Base-by-base conservation (phyloP, 2,329 filamentous ascomycete species). In the Didymellaceae sp. region DNA sequence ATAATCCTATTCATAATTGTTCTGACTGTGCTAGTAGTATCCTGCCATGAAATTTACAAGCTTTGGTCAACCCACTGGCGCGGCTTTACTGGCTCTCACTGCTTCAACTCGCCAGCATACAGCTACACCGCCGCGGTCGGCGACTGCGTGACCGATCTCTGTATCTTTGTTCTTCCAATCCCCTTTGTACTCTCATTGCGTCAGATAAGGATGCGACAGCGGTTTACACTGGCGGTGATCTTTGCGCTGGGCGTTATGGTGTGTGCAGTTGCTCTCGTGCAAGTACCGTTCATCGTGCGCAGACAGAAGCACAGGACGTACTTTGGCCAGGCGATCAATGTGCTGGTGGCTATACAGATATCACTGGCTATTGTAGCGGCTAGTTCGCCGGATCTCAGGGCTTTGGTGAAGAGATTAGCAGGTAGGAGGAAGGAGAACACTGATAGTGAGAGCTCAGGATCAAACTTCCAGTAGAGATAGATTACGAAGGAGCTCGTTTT, bases 41-140 rank as follows among this genome's bases (percentile, higher is more conserved):
- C 54, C 28, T 68, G 65, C 54, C 25, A 43, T 5, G 52, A 55
- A n/a, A 67, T 68, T 20, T 31, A 48, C 31, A 62, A 56, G 34
- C 58, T 68, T 13, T 68, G 65, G 65, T 58, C 60, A 3, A 14
- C 25, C 0, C 10, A 58, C 25, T 68, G 58, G 55, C 52, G 45
- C 21, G 40, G 42, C 10, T 68, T 66, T 42, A 46, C 50, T 11
- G 64, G 62, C 8, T 59, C 54, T 1, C 50, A 51, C 14, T 68
- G 63, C 43, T 68, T 67, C 52, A 64, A 57, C 44, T 66, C 61
- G 9, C 46, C 59, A 3, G 45, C 55, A 1, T 68, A 67, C 41
- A 61, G 54, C 45, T 67, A 67, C 49, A 58, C 58, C 11, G 64
- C 65, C 3, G 64, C 65, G 5, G 61, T 68, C 11, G 65, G 64